Percentiles rank a stretch among this genome's conserved stretches.
Evolutionary conservation across 257 asterid genomes (phyloP).

Genomic region (Salvia hispanica): DNA sequence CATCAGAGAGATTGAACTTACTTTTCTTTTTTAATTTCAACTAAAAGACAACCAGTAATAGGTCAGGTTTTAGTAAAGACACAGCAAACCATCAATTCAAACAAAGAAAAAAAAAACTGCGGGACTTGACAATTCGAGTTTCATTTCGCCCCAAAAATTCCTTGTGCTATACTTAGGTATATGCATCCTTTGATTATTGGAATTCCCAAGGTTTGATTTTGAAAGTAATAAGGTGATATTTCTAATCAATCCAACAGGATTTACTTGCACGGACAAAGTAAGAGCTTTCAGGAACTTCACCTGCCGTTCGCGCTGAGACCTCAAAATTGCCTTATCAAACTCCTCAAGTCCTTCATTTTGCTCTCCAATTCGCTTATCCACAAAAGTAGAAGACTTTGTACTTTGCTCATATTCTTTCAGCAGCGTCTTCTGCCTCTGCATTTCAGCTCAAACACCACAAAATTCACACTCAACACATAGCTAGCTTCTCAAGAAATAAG

Average conservation of each 20-base stretch:
- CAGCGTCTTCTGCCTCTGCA: constrained; percentile 88
- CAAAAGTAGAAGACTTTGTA: constrained; percentile 67
- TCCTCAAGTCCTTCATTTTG: constrained; percentile 74
- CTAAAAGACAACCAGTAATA: constrained; percentile 39
- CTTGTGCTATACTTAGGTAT: not conserved
- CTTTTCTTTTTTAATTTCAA: constrained; percentile 66
- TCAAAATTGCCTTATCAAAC: constrained; percentile 80
- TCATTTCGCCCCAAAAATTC: not conserved
- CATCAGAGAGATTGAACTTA: constrained; percentile 86
- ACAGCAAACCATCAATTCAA: not conserved
- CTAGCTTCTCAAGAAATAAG: constrained; percentile 20
- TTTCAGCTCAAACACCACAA: constrained; percentile 31
- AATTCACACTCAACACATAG: constrained; percentile 4
- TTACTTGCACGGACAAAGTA: no score
- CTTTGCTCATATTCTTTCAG: constrained; percentile 87
- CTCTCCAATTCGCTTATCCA: constrained; percentile 94
- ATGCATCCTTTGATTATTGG: not conserved
- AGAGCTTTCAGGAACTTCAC: constrained; percentile 35
- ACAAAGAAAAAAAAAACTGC: not conserved
- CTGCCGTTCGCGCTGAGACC: constrained; percentile 92
- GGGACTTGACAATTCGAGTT: not conserved
- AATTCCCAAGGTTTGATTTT: no score
- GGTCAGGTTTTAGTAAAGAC: constrained; percentile 1
- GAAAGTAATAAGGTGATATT: no score
- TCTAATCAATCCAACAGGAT: no score